Base-by-base conservation (phyloP, 306 rosid species). In the Myrica gale region DNA sequence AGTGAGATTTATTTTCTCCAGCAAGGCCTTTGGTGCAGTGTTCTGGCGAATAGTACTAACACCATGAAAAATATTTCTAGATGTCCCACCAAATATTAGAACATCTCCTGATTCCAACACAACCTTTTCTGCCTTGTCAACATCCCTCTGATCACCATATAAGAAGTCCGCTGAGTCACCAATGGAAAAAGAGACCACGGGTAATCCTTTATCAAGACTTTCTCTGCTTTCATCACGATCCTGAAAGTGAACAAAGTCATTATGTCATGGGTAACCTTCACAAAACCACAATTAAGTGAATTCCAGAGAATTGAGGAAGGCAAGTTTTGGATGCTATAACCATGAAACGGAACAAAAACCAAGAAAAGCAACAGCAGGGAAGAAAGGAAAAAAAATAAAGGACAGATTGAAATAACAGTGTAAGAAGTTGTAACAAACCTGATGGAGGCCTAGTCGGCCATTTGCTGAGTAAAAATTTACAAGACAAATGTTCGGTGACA, bases 141-240 rank as follows among this genome's bases (percentile, higher is more conserved):
- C 77, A 67, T 86, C 88, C 77, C 88, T 79, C 43, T 70, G 74
- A 39, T 89, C 88, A 0, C 91, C 82, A 16, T 78, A 90, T 79
- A 84, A 68, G 68, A 95, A 95, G 3, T 88, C 89, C 4, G 97
- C 97, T 0, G 89, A 37, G 81, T 95, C 91, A 37, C 98, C 98
- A 48, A 95, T 88, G 67, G 98, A 90, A 72, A 95, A 90, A 75
- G 98, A 95, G 16, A 95, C 89, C 15, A 92, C 93, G 0, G 97
- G 93, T 73, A 89, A 80, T 23, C 86, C 77, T 2, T 6, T 68
- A 0, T 0, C 5, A 41, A 88, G 79, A 77, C 92, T 90, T 50
- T 62, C 62, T 66, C 0, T 10, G 76, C 96, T 95, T 80, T 92
- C 97, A 85, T 92, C 96, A 50, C 90, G 74, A 87, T 95, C 98